Evolutionary conservation across 345 rosid species (phyloP), one percentile per base, ranked within the genome.

Genomic region (Hirschfeldia incana): DNA sequence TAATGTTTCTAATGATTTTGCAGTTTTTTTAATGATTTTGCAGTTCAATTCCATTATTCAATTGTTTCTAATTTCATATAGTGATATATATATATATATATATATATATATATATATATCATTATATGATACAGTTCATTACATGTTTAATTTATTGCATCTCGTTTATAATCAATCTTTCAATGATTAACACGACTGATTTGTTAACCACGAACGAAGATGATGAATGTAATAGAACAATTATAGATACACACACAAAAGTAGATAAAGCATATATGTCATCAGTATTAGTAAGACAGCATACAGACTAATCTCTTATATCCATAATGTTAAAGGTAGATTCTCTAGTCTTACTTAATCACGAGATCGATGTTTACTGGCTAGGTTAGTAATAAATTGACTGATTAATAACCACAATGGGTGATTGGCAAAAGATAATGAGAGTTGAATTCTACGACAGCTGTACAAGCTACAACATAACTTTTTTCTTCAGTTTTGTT

Each of bases 301-400:
- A 59, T 42, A 42, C 15, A 44, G 55, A 13, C 55, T 49, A 49
- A 49, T 49, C 55, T 44, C 53, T 42, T 44, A 44, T 2, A 44
- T 44, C 53, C n/a, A 44, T 44, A 44, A 44, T 46, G 2, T 46
- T 10, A 42, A 42, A 46, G 16, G 55, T 46, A 46, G 6, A 46
- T 46, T 13, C 16, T 49, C 57, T 49, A 49, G 57, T n/a, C 57
- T n/a, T 49, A 49, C 57, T 49, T 49, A 49, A 49, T 49, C 57
- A 49, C n/a, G 57, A 49, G 57, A 4, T 21, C 21, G 21, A 21
- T 21, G 21, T n/a, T n/a, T 49, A 49, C 5, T 49, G 57, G 57
- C 21, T 49, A 51, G 57, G 16, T 51, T n/a, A n/a, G 36, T 46
- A 76, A 60, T 60, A 44, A 75, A 44, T 61, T 62, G 70, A 69